phyloP scores from a whole-genome alignment of 108 stramenopile genomes.

The Nitzschia sp. region DNA sequence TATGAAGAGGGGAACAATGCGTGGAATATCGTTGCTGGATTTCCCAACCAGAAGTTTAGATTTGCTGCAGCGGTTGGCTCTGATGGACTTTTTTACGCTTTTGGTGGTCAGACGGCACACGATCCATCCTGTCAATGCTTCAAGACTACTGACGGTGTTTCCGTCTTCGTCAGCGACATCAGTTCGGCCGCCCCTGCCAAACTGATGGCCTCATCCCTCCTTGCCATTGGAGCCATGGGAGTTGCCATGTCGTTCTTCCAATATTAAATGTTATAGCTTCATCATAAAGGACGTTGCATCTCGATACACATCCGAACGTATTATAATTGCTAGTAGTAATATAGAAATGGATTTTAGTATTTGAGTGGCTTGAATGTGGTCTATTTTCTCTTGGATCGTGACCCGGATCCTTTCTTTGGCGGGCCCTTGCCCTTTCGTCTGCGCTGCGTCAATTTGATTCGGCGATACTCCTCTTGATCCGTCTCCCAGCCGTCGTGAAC shows the following conservation, averaged over 20 bases:
- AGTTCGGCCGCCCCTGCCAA: not conserved
- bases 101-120: conserved; percentile 73
- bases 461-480: conserved; percentile 68
- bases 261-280: too few species aligned
- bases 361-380: too few species aligned
- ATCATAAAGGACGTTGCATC: too few species aligned
- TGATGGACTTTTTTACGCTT: conserved; percentile 46
- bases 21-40: conserved; percentile 47
- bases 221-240: not conserved
- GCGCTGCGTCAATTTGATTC: conserved; percentile 58
- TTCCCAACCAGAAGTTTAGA: conserved; percentile 63
- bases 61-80: conserved; percentile 55
- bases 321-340: too few species aligned
- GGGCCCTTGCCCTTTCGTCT: conserved; percentile 88
- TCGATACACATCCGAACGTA: too few species aligned
- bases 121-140: conserved; percentile 66
- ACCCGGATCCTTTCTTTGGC: conserved; percentile 88
- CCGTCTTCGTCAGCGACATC: conserved; percentile 21
- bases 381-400: conserved; percentile 56
- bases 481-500: conserved; percentile 57
- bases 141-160: conserved; percentile 52
- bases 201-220: not conserved
- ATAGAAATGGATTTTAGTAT: too few species aligned
- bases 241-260: too few species aligned
- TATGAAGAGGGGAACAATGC: conserved; percentile 30